A percentile compares a stretch with the other conserved stretches of the same genome.
These are phyloP conservation scores for Rhodosporidiobolus odoratus DNA, from an alignment of 768 basidiomycete genomes.

Conservation along the genomic window DNA sequence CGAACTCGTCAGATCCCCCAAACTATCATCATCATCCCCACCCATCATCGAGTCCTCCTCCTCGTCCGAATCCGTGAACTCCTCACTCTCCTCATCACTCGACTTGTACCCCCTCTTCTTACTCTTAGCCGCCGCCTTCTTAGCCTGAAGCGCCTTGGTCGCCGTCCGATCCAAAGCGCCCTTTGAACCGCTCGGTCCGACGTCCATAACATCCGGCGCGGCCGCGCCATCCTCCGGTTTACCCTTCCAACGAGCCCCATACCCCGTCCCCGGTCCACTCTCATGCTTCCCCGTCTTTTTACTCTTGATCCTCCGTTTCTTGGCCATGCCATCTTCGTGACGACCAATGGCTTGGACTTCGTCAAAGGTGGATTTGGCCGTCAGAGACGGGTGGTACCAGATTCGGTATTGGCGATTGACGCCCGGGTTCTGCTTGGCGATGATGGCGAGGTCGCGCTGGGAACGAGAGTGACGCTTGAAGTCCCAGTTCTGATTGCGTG, in stretches of 20 bases:
- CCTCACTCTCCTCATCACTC: not conserved
- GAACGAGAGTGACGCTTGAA: conserved; percentile 34
- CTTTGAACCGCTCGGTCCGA: not conserved
- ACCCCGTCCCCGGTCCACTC: not conserved
- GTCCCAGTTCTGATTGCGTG: conserved; percentile 34
- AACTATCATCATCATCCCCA: not conserved
- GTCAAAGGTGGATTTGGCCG: conserved; percentile 5
- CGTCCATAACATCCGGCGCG: not conserved
- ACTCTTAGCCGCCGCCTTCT: not conserved
- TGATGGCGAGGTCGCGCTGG: conserved; percentile 21
- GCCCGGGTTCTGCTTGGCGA: conserved; percentile 13
- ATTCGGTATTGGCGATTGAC: conserved; percentile 19
- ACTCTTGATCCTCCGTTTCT: conserved; percentile 21
- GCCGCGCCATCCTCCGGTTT: not conserved
- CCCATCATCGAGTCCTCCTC: not conserved
- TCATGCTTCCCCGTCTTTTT: conserved; percentile 12
- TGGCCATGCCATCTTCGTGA: conserved; percentile 35
- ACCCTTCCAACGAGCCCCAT: not conserved
- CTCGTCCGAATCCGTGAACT: not conserved
- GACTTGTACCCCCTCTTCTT: not conserved
- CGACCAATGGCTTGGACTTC: conserved; percentile 13
- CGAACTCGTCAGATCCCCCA: not conserved
- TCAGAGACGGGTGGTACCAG: conserved; percentile 31
- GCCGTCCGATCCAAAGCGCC: no score
- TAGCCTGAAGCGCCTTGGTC: no score